These are phyloP conservation scores for Botrytis hyacinthi DNA, from an alignment of 2,329 filamentous ascomycete genomes.

Conservation along the genomic window DNA sequence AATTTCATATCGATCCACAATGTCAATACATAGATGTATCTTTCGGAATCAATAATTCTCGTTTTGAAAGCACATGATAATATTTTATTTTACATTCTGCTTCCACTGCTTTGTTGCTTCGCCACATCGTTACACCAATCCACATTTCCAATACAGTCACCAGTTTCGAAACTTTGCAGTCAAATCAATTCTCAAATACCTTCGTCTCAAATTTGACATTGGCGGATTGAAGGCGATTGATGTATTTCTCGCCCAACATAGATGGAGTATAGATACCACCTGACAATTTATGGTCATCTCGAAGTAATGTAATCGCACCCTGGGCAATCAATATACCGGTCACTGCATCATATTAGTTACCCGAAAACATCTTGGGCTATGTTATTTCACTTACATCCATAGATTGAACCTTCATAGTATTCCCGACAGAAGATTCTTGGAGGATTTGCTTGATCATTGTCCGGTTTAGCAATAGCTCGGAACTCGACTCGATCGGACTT, in stretches of 20 bases:
- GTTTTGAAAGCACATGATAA: background rate
- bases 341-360: conserved; percentile 45
- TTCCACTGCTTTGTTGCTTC: background rate
- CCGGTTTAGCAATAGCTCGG: conserved; percentile 61
- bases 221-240: conserved; percentile 57
- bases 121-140: background rate
- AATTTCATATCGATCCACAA: background rate
- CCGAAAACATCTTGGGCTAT: background rate
- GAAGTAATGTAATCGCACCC: conserved; percentile 62
- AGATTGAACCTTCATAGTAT: conserved; percentile 59
- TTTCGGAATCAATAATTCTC: background rate
- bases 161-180: background rate
- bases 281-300: conserved; percentile 56
- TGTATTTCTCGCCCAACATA: conserved; percentile 63
- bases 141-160: background rate
- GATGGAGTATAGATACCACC: conserved; percentile 73
- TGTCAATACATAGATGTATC: background rate
- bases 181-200: conserved; percentile 40
- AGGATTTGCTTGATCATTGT: conserved; percentile 43
- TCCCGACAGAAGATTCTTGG: conserved; percentile 51
- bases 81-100: background rate
- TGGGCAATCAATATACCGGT: conserved; percentile 64
- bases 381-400: conserved; percentile 52
- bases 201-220: conserved; percentile 63
- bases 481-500: conserved; percentile 62